Conservation (phyloP, 2,329 filamentous ascomycete species). For the Monosporascus sp. region DNA sequence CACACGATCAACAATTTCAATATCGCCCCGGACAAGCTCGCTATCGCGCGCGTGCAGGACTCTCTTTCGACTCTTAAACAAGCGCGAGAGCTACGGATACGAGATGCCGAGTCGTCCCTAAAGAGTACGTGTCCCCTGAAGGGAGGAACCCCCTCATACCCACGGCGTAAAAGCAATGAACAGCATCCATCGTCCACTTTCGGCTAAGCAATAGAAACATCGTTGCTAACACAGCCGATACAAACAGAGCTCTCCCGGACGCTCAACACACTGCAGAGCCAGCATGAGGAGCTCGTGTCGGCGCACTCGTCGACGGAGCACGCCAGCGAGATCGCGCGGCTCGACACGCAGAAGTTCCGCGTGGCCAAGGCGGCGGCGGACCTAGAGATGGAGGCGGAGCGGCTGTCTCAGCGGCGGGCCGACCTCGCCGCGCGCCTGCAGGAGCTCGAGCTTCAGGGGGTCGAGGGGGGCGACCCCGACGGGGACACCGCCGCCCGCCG, state of each 20-base stretch:
- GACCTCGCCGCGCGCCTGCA: constrained; percentile 69
- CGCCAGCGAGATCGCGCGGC: constrained; percentile 74
- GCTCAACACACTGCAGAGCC: constrained; percentile 66
- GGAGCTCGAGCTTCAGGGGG: constrained; percentile 79
- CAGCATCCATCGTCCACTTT: not conserved
- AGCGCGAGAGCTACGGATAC: constrained; percentile 72
- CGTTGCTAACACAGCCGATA: constrained; percentile 25
- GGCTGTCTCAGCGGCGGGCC: constrained; percentile 72
- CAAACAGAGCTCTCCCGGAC: constrained; percentile 61
- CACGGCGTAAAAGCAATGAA: not conserved
- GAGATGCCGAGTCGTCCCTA: constrained; percentile 61
- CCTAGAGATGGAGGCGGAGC: constrained; percentile 89
- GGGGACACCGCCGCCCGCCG: constrained; percentile 24
- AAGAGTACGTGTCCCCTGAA: constrained; percentile 43
- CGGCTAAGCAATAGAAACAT: not conserved
- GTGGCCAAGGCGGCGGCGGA: constrained; percentile 88
- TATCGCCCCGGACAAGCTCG: constrained; percentile 79
- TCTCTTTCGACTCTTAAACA: constrained; percentile 78
- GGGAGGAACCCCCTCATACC: not conserved
- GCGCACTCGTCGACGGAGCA: constrained; percentile 75
- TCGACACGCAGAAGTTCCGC: constrained; percentile 92
- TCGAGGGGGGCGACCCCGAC: constrained; percentile 57
- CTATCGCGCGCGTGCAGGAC: constrained; percentile 76
- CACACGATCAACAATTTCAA: constrained; percentile 95
- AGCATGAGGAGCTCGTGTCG: constrained; percentile 70